Base-by-base conservation (phyloP, 176 grass and related monocot species). In the Puya raimondii region DNA sequence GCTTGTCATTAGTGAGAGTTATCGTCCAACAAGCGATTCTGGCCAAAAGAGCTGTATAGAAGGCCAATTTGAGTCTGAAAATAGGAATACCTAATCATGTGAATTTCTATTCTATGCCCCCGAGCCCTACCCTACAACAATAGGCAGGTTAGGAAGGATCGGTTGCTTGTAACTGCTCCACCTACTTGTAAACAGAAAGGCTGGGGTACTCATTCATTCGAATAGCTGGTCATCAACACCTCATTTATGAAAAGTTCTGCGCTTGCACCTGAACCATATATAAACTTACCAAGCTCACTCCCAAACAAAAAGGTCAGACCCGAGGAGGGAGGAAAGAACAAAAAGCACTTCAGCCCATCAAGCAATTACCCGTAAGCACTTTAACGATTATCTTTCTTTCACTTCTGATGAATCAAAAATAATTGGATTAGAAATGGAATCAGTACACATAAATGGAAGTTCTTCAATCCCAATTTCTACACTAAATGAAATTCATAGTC, bases 401-500 rank as follows among this genome's bases (percentile, higher is more conserved):
- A 54, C 52, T 54, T 54, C 52, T 54, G 52, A 54, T 54, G 52
- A 54, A 54, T 54, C 52, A 3, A 54, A 54, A 54, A 54, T 54
- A 12, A 54, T 54, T 54, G 52, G 52, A 54, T 54, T 54, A 54
- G 52, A 54, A 54, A 54, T 54, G 52, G 52, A 54, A 54, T 54
- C 52, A 54, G 52, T 54, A 54, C 52, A 54, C 52, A 54, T 54
- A 54, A 54, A 54, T 54, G 52, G 52, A 54, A 54, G 52, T 54
- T 54, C 52, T 54, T 54, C 52, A 54, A 54, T 54, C 52, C 52
- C 52, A 54, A 54, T 54, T 54, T 54, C 52, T 12, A 54, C 52
- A 54, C 52, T 54, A 54, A 54, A 54, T 54, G 52, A 54, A 54
- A 54, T 54, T 54, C 52, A 54, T 54, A 54, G 52, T 54, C 52